These are phyloP conservation scores for Bjerkandera adusta DNA, from an alignment of 1,284 basidiomycete genomes.

Conservation along the genomic window DNA sequence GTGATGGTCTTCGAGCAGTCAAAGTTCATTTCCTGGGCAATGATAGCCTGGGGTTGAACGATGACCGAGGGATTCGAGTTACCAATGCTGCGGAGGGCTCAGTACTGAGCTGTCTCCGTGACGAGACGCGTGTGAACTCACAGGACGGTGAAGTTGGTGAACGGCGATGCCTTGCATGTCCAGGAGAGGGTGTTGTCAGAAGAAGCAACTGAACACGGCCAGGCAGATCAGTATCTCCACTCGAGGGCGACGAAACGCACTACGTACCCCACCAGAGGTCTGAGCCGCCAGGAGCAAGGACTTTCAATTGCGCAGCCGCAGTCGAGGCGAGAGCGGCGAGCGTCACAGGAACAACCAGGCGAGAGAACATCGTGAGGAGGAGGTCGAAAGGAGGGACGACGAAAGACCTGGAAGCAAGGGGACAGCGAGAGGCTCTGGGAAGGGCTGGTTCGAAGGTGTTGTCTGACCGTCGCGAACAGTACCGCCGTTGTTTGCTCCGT, in stretches of 20 bases:
- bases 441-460: too few relatives aligned
- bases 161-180: constrained; percentile 37
- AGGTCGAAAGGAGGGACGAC: constrained; percentile 2
- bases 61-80: constrained; percentile 38
- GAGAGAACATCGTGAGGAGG: constrained; percentile 35
- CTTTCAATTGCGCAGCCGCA: constrained; percentile 35
- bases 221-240: background rate
- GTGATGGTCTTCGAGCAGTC: constrained; percentile 60
- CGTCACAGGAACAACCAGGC: constrained; percentile 32
- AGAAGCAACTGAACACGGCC: constrained; percentile 22
- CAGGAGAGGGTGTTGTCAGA: constrained; percentile 40
- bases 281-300: constrained; percentile 36
- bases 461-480: too few relatives aligned
- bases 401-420: constrained; percentile 2
- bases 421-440: background rate
- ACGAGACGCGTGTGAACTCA: constrained; percentile 24
- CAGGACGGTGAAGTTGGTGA: constrained; percentile 40
- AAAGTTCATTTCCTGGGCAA: constrained; percentile 51
- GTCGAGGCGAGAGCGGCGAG: constrained; percentile 33
- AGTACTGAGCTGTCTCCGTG: constrained; percentile 9
- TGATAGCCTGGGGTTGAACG: constrained; percentile 36
- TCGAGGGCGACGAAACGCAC: background rate
- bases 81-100: constrained; percentile 31
- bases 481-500: constrained; percentile 7
- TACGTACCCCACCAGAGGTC: constrained; percentile 48